These are phyloP conservation scores for Linderniella brevidens DNA, from an alignment of 257 asterid species.

Conservation along the genomic window DNA sequence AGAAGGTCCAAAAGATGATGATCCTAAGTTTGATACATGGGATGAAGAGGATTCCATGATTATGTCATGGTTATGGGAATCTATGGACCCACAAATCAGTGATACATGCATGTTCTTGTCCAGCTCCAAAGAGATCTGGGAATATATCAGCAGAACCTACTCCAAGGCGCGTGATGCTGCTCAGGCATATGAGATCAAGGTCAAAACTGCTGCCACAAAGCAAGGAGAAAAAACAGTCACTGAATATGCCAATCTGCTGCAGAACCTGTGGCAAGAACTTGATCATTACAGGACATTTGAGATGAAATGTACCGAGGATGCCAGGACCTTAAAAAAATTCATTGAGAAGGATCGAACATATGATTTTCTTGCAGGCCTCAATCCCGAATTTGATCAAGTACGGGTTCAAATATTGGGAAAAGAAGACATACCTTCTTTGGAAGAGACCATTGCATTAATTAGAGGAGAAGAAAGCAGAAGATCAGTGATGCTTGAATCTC, in stretches of 20 bases:
- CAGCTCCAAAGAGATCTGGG: too few species aligned
- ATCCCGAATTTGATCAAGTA: neutral
- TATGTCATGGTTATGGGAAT: too few species aligned
- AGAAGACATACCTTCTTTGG: neutral
- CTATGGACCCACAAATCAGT: neutral
- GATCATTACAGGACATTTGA: neutral
- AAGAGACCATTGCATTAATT: neutral
- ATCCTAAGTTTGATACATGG: neutral
- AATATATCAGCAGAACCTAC: too few species aligned
- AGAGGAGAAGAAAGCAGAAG: neutral
- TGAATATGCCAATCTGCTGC: too few species aligned
- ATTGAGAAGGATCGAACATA: too few species aligned
- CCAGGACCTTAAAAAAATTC: neutral
- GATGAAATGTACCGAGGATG: neutral
- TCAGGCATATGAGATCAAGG: too few species aligned
- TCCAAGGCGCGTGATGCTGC: too few species aligned
- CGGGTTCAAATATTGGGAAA: neutral
- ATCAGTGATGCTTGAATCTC: neutral
- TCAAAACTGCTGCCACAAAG: too few species aligned
- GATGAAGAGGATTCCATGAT: slow-evolving; percentile 7
- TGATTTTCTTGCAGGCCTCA: too few species aligned
- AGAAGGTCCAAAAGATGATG: neutral
- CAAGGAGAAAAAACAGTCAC: too few species aligned
- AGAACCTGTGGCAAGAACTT: too few species aligned
- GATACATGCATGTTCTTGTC: slow-evolving; percentile 1